Conservation (phyloP, 2,329 filamentous ascomycete genomes). For the Arthrobotrys conoides region DNA sequence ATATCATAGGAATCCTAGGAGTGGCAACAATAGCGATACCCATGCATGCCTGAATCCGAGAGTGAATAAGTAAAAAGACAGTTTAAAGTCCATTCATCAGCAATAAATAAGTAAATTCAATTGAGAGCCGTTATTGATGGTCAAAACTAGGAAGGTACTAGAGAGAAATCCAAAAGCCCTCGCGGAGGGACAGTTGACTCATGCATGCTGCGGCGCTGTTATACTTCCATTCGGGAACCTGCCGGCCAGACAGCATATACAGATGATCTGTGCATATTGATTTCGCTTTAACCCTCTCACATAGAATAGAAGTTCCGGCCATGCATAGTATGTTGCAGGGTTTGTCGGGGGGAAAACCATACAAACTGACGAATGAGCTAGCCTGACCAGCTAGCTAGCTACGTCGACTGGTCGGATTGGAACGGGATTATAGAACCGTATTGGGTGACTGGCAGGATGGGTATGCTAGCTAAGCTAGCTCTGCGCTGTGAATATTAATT, state of each 20-base stretch:
- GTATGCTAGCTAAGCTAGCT: no score
- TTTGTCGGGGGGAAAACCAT: not conserved
- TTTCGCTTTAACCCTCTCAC: not conserved
- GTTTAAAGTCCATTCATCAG: no score
- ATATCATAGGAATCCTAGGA: no score
- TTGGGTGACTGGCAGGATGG: conserved; percentile 15
- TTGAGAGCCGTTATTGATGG: not conserved
- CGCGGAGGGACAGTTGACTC: not conserved
- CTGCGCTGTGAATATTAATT: no score
- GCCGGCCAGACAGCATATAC: not conserved
- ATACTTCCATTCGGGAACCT: conserved; percentile 5
- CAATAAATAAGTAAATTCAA: not conserved
- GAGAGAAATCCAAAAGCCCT: no score
- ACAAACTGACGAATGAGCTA: no score
- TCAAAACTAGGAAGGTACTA: not conserved
- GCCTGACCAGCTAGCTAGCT: no score
- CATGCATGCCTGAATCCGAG: no score
- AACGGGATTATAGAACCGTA: conserved; percentile 13
- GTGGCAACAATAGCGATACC: no score
- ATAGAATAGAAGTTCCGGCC: not conserved
- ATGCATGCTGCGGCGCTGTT: not conserved
- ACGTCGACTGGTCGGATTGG: conserved; percentile 26
- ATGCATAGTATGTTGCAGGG: conserved; percentile 3
- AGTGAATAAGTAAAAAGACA: no score
- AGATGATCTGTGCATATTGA: not conserved